phyloP scores from a whole-genome alignment of 202 grass and related monocot genomes.

The Bolboschoenoplectus hybrid region DNA sequence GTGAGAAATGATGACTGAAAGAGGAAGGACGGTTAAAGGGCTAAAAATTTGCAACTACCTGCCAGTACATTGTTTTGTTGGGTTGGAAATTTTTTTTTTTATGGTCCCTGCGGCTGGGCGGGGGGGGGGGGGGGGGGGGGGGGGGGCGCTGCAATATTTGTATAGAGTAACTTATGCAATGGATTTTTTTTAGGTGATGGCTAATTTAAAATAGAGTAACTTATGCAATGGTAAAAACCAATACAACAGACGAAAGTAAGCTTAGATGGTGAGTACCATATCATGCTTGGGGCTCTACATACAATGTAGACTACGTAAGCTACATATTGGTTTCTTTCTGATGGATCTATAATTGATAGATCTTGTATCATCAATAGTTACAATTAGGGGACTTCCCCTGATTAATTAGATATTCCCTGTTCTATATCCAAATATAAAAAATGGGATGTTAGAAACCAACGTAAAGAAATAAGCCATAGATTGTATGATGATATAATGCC shows the following conservation, averaged over 20 bases:
- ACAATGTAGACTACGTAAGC: neutral
- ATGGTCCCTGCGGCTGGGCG: no score
- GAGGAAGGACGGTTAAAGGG: neutral
- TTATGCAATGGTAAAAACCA: neutral
- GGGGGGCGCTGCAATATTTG: neutral
- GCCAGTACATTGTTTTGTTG: no score
- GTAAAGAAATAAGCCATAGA: neutral
- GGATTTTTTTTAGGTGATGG: neutral
- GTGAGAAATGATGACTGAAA: neutral
- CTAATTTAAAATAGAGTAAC: neutral
- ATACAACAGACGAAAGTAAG: slow-evolving; percentile 16
- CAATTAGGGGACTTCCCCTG: neutral
- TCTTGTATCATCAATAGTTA: neutral
- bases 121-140: neutral
- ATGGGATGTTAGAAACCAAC: neutral
- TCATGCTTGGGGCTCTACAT: neutral
- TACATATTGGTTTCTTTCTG: neutral
- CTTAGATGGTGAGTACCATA: neutral
- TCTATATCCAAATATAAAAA: neutral
- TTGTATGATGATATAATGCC: neutral
- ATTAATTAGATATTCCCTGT: neutral
- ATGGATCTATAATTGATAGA: neutral
- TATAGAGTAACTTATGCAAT: neutral
- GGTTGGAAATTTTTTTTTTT: no score
- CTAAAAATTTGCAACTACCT: neutral